Percentiles rank a stretch among this genome's conserved stretches.
phyloP scores from a whole-genome alignment of 805 yeast genomes.

The Starmera dryadoides region DNA sequence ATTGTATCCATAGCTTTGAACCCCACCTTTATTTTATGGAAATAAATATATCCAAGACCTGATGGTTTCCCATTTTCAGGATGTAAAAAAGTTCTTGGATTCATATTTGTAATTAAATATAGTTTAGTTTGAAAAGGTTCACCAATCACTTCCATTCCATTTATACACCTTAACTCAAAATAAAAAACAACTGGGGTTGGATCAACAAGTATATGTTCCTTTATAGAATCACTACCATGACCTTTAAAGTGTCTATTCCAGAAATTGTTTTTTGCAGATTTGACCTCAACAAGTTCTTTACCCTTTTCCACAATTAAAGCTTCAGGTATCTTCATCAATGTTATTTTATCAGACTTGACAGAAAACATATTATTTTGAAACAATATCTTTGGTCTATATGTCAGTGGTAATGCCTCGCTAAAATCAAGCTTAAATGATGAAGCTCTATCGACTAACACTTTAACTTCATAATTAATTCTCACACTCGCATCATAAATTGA shows the following conservation, averaged over 20 bases:
- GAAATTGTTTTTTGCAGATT: neutral
- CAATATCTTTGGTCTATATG: neutral
- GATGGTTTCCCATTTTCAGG: neutral
- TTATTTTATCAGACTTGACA: neutral
- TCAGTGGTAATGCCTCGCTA: neutral
- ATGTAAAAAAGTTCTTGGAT: neutral
- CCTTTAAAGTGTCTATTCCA: neutral
- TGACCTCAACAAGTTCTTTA: neutral
- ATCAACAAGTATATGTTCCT: no score
- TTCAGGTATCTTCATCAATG: neutral
- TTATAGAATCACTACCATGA: neutral
- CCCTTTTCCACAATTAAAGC: neutral
- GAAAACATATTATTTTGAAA: neutral
- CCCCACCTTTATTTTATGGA: neutral
- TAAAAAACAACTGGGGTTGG: neutral
- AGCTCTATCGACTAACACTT: neutral
- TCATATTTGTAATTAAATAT: neutral
- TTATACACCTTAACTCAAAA: neutral
- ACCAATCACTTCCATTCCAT: neutral
- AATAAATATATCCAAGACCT: neutral
- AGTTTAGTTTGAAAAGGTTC: neutral
- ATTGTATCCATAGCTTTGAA: neutral
- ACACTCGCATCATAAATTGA: neutral
- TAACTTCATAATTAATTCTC: no score
- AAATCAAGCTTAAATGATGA: neutral